Evolutionary conservation across 2,329 filamentous ascomycete genomes (phyloP), one percentile per base, ranked within the genome.

Genomic region (Bipolaris cookei): DNA sequence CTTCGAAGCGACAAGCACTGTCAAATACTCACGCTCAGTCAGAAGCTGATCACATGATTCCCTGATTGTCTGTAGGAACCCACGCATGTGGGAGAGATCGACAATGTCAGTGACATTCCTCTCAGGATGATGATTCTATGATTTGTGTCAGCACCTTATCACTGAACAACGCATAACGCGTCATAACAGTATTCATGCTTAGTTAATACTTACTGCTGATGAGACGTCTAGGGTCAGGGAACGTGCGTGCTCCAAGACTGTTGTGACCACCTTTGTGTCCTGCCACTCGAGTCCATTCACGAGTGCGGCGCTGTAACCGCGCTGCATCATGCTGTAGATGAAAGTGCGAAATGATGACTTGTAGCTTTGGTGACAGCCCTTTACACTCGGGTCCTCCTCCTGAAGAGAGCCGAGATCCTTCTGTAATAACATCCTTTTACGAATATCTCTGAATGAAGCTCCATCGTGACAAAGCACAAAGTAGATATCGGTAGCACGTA

Each of bases 391-490:
- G 13, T 66, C 57, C 38, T 70, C 65, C 14, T 66, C 58, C 38
- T 71, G 58, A 3, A 65, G 56, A 10, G 61, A 46, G 28, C 65
- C 56, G 6, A 63, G 52, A 39, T 68, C 58, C 21, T 66, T 71
- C 16, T 61, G 53, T 18, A 61, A 47, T 34, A 64, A 51, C 42
- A 63, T 51, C 16, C 60, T 58, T 46, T 66, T 72, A 21, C 60
- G 63, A 20, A 64, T 51, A 32, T 67, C 65, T 38, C 51, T 64
- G 35, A 65, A 65, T 3, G 67, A 70, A 32, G 80, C 79, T 43
- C 87, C 88, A 69, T 91, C 87, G 62, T 90, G 87, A 50, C 84
- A 85, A 78, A 92, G 83, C 50, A 91, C 76, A 63, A 92, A 90
- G 67, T 90, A 87, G 3, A 87, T 78, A 0, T 85, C 82, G 21